Percentiles rank a stretch among this genome's conserved stretches.
Evolutionary conservation across 2,329 filamentous ascomycete genomes (phyloP).

Genomic region (Neurospora crassa): DNA sequence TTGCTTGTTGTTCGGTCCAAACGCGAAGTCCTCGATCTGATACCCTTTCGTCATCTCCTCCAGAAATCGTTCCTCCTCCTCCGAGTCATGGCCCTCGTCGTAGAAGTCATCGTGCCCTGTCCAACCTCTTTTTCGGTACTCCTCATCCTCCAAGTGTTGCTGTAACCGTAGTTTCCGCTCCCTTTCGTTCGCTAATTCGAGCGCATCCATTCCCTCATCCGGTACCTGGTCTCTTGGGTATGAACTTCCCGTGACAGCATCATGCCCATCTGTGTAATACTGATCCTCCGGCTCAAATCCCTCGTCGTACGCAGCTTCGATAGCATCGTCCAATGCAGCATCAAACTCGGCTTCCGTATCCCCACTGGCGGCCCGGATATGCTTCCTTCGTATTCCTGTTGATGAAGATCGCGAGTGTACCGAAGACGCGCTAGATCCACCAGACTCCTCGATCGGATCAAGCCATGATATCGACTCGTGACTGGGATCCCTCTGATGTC

Average conservation of each 20-base stretch:
- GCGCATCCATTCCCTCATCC: slow-evolving; percentile 62
- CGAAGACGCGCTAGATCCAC: slow-evolving; percentile 68
- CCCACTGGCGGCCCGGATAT: slow-evolving; percentile 58
- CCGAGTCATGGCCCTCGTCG: slow-evolving; percentile 49
- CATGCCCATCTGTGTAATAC: slow-evolving; percentile 18
- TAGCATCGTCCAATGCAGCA: slow-evolving; percentile 85
- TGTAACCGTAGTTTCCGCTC: slow-evolving; percentile 41
- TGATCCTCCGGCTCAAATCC: slow-evolving; percentile 57
- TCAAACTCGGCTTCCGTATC: slow-evolving; percentile 86
- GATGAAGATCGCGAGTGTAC: slow-evolving; percentile 73
- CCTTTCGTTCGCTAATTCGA: slow-evolving; percentile 49
- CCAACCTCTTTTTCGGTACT: slow-evolving; percentile 22
- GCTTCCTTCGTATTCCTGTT: slow-evolving; percentile 56
- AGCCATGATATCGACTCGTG: slow-evolving; percentile 84
- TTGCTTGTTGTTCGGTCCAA: slow-evolving; percentile 55
- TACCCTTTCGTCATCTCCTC: slow-evolving; percentile 85
- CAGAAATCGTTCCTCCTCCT: slow-evolving; percentile 69
- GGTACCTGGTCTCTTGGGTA: slow-evolving; percentile 58
- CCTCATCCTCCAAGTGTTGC: slow-evolving; percentile 34
- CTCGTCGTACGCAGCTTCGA: slow-evolving; percentile 93
- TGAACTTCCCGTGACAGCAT: slow-evolving; percentile 5
- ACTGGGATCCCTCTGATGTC: slow-evolving; percentile 52
- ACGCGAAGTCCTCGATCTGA: slow-evolving; percentile 72
- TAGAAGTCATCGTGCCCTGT: slow-evolving; percentile 45
- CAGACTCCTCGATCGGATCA: slow-evolving; percentile 89